These are phyloP conservation scores for Trypanosoma scelopori DNA, from an alignment of 208 protist species.

Conservation along the genomic window DNA sequence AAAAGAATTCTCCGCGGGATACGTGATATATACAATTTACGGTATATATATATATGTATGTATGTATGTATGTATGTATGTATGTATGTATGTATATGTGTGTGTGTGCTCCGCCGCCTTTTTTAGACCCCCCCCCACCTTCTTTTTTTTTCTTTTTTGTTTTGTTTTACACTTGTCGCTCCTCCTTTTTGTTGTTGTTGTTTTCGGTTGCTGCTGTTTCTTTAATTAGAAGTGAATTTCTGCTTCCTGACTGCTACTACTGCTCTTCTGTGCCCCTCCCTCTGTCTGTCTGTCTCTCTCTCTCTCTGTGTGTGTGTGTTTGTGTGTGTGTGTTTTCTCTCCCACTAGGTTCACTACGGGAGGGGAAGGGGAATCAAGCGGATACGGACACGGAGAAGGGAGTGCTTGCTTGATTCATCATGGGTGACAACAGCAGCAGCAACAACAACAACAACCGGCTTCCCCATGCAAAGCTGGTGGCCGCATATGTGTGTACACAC, in stretches of 20 bases:
- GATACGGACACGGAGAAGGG: too few species aligned
- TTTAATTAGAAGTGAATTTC: background rate
- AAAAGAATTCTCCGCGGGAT: background rate
- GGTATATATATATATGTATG: too few species aligned
- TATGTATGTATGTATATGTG: too few species aligned
- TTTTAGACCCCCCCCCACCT: background rate
- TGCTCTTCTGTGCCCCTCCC: background rate
- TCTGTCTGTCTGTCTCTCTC: background rate
- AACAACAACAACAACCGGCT: too few species aligned
- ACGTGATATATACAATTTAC: slow-evolving; percentile 2
- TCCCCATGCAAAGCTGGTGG: too few species aligned
- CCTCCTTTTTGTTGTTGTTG: slow-evolving; percentile 6
- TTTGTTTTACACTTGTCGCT: background rate
- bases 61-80: too few species aligned
- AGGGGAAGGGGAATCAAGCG: too few species aligned
- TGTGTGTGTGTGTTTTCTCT: background rate
- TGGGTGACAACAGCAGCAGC: too few species aligned
- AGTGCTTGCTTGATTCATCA: too few species aligned
- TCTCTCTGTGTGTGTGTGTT: background rate
- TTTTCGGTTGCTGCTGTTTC: background rate
- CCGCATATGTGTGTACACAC: too few species aligned
- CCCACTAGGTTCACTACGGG: too few species aligned
- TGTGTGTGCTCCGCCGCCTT: too few species aligned
- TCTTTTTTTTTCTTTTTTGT: slow-evolving; percentile 15
- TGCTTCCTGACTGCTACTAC: background rate